Conservation (phyloP, 768 basidiomycete genomes). For the Amanita phalloides region DNA sequence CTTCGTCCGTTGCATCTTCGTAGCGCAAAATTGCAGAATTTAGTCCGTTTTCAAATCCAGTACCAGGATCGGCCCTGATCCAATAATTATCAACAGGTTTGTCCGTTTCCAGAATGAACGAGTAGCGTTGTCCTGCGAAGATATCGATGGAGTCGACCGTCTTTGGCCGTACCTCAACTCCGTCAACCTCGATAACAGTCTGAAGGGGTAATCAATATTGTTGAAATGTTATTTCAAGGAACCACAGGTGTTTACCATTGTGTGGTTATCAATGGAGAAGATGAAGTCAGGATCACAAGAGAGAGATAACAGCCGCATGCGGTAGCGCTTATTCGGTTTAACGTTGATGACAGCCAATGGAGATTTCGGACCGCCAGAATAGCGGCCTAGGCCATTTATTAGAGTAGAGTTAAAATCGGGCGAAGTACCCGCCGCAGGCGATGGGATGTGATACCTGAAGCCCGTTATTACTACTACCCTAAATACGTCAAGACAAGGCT, state of each 20-base stretch:
- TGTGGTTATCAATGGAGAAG: constrained; percentile 36
- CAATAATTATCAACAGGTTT: constrained; percentile 31
- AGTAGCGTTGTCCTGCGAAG: constrained; percentile 34
- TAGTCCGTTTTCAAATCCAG: constrained; percentile 22
- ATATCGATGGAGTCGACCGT: constrained; percentile 30
- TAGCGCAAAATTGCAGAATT: constrained; percentile 49
- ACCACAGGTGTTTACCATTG: constrained; percentile 11
- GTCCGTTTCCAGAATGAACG: constrained; percentile 28
- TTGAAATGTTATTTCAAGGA: neutral
- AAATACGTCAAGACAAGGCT: neutral
- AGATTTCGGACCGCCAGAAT: constrained; percentile 25
- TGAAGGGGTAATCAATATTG: neutral
- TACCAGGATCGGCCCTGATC: constrained; percentile 27
- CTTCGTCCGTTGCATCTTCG: constrained; percentile 22
- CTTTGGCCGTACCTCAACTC: constrained; percentile 20
- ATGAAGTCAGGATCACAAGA: constrained; percentile 37
- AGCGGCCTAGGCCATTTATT: constrained; percentile 44
- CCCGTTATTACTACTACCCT: neutral
- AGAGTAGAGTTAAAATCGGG: constrained; percentile 28
- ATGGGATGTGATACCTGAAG: constrained; percentile 25
- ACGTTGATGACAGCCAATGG: constrained; percentile 37
- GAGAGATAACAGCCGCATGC: constrained; percentile 41
- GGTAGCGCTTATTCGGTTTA: constrained; percentile 28
- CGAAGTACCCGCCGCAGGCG: constrained; percentile 12
- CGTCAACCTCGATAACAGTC: constrained; percentile 31